Evolutionary conservation across 139 green algal species (phyloP).

Genomic region (Chlorella sp.): DNA sequence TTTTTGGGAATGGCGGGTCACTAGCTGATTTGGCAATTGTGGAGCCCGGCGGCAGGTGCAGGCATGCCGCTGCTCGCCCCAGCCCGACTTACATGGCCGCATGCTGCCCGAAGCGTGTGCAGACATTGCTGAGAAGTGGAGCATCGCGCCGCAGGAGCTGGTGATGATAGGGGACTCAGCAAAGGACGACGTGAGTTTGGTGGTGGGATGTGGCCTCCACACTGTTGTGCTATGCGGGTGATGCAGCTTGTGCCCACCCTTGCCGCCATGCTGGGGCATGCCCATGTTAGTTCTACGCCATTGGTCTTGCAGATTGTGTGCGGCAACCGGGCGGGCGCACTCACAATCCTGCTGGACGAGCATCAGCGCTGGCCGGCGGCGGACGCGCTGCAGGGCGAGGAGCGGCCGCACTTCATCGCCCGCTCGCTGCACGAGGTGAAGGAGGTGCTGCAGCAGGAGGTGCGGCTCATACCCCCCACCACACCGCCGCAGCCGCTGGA

Average conservation of each 20-base stretch:
- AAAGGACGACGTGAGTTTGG: conserved; percentile 80
- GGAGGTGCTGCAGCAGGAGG: conserved; percentile 52
- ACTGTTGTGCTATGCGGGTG: too few species aligned
- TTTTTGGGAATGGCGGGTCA: too few species aligned
- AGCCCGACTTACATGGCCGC: too few species aligned
- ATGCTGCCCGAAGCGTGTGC: too few species aligned
- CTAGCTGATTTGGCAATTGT: too few species aligned
- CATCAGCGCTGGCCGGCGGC: conserved; percentile 20
- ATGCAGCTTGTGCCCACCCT: too few species aligned
- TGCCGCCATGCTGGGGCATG: too few species aligned
- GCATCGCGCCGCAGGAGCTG: conserved; percentile 62
- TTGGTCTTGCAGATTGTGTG: conserved; percentile 65
- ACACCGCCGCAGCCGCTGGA: conserved; percentile 8
- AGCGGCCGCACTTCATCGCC: conserved; percentile 64
- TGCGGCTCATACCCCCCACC: conserved; percentile 41
- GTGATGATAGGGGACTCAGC: conserved; percentile 88
- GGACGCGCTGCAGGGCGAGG: conserved; percentile 56
- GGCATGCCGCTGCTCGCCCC: too few species aligned
- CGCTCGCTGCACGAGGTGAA: conserved; percentile 57
- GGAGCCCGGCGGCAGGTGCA: too few species aligned
- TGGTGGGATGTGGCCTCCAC: too few species aligned
- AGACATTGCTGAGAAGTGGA: conserved; percentile 84
- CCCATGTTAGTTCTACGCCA: not conserved
- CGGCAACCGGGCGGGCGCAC: conserved; percentile 77
- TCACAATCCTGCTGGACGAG: conserved; percentile 80